Base-by-base conservation (phyloP, 257 asterid species). In the Anisodus acutangulus region DNA sequence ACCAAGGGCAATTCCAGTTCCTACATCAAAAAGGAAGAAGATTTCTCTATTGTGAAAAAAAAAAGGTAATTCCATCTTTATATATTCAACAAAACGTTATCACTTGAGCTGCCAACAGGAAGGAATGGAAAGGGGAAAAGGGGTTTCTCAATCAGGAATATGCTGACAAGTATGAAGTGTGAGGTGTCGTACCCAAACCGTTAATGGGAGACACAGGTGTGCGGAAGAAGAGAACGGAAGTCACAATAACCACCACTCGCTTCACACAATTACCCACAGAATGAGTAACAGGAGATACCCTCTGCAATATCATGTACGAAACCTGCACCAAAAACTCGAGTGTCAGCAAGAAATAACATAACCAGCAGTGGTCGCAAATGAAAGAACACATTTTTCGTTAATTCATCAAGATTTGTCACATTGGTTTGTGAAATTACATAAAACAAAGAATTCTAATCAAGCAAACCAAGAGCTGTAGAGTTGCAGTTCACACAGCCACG, bases 211-310 rank as follows among this genome's bases (percentile, higher is more conserved):
- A 91, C 80, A 95, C 98, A 45, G 98, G 97, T 17, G 96, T 92
- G 60, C 92, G 95, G 91, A 95, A 94, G 93, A 95, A 93, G 86
- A 95, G 87, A 70, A 95, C 98, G 8, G 99, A 93, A 11, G 96
- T 84, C 78, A 95, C 98, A 10, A 95, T 95, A 79, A 94, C 98
- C 79, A 93, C 99, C 83, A 94, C 98, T 47, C 98, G 94, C 90
- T 95, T 95, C 60, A 93, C 98, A 58, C 98, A 94, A 90, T 95
- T 95, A 63, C 95, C 97, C 16, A 95, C 98, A 4, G 99, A 94
- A 85, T 95, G 99, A n/a, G 98, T 94, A 58, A 95, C 94, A 12
- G 98, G 99, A 17, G 98, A 95, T 63, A 94, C 98, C 53, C 98
- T 94, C 88, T 93, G 96, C 90, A 95, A 85, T 86, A 95, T 92